A percentile compares a stretch with the other conserved stretches of the same genome.
Conservation (phyloP, 2,329 filamentous ascomycete genomes). For the Ceratocystis destructans region DNA sequence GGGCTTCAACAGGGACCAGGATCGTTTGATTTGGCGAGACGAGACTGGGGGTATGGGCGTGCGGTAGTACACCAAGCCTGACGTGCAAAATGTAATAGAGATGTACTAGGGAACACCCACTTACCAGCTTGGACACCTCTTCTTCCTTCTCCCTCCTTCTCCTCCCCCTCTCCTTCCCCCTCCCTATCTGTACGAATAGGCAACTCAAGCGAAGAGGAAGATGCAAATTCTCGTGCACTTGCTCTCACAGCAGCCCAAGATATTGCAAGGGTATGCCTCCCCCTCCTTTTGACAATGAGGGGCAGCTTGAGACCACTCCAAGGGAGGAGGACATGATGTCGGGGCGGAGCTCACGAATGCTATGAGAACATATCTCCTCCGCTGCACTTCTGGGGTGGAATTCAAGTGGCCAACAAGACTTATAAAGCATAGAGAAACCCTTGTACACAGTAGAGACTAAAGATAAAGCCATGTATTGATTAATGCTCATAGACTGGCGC, state of each 20-base stretch:
- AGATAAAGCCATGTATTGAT: too few species aligned
- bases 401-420: neutral
- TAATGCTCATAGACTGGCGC: neutral
- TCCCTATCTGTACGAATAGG: neutral
- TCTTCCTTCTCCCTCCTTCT: neutral
- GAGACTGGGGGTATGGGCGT: neutral
- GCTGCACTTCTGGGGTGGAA: neutral
- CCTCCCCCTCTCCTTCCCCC: neutral
- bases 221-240: neutral
- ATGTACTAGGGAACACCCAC: neutral
- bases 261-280: neutral
- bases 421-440: neutral
- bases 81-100: neutral
- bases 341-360: neutral
- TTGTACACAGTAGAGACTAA: neutral
- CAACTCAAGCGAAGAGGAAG: neutral
- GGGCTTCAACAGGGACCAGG: neutral
- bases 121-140: neutral
- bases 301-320: neutral
- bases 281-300: neutral
- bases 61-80: neutral
- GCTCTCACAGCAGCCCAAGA: neutral
- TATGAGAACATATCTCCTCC: neutral
- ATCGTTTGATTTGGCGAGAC: neutral
- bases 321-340: neutral